A percentile compares a stretch with the other conserved stretches of the same genome.
Conservation (phyloP, 2,329 filamentous ascomycete species). For the Zalaria obscura region DNA sequence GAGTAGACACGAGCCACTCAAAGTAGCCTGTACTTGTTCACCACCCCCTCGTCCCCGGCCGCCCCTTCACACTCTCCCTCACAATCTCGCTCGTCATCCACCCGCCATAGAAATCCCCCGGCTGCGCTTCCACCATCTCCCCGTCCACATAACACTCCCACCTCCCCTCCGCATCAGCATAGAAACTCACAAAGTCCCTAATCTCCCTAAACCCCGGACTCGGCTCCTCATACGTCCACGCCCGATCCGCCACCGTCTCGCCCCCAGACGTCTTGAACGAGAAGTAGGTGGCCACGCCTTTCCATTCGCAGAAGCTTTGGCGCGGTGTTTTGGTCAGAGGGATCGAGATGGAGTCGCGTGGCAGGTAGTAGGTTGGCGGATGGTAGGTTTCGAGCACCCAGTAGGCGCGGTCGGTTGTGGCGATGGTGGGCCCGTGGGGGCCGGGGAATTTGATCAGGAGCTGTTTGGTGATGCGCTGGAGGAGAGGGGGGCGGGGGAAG, state of each 20-base stretch:
- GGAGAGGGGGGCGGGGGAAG: slow-evolving; percentile 44
- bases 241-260: slow-evolving; percentile 33
- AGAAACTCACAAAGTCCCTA: slow-evolving; percentile 44
- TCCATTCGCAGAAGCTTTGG: slow-evolving; percentile 45
- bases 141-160: slow-evolving; percentile 51
- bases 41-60: slow-evolving; percentile 23
- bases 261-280: slow-evolving; percentile 27
- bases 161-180: slow-evolving; percentile 32
- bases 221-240: slow-evolving; percentile 46
- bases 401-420: slow-evolving; percentile 43
- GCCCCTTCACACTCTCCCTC: slow-evolving; percentile 33
- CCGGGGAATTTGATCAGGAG: slow-evolving; percentile 40
- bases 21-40: slow-evolving; percentile 1
- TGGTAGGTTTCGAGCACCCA: slow-evolving; percentile 52
- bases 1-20: no score
- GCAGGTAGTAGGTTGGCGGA: slow-evolving; percentile 50
- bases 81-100: slow-evolving; percentile 49
- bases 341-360: slow-evolving; percentile 34
- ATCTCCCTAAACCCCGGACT: slow-evolving; percentile 38
- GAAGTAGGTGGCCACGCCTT: slow-evolving; percentile 46
- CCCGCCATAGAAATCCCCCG: slow-evolving; percentile 49
- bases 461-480: slow-evolving; percentile 17
- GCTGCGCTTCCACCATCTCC: slow-evolving; percentile 42
- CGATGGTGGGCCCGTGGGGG: slow-evolving; percentile 37
- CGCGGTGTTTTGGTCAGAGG: slow-evolving; percentile 32